Conservation (phyloP, 228 moss, liverwort and hornwort species). For the Sphagnum fallax region DNA sequence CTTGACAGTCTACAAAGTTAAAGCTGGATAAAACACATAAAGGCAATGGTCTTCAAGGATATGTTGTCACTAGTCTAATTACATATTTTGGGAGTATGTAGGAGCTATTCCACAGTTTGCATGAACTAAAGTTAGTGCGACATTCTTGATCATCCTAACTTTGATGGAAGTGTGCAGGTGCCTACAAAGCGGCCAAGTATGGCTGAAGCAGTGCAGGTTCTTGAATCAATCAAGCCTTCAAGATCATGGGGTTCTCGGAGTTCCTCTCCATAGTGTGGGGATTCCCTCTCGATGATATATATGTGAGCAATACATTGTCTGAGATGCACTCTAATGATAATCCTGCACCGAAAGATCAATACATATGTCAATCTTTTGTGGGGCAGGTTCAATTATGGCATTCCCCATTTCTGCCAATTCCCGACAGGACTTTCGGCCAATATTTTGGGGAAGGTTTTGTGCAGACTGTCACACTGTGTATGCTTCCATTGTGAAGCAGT, state of each 20-base stretch:
- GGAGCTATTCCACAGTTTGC: too few relatives aligned
- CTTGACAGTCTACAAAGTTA: too few relatives aligned
- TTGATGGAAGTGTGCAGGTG: conserved; percentile 12
- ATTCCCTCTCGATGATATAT: not conserved
- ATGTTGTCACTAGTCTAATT: too few relatives aligned
- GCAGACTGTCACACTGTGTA: not conserved
- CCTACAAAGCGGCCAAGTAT: conserved; percentile 66
- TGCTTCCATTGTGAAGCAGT: too few relatives aligned
- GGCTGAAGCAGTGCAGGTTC: conserved; percentile 60
- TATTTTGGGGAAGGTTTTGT: not conserved
- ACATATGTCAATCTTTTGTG: not conserved
- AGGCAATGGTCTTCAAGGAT: too few relatives aligned
- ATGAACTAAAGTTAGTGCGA: too few relatives aligned
- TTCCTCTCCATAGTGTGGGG: conserved; percentile 37
- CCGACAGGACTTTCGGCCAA: not conserved
- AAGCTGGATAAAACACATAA: too few relatives aligned
- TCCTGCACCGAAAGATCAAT: too few relatives aligned
- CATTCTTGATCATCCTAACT: not conserved
- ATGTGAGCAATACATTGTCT: not conserved
- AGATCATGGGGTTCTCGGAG: conserved; percentile 65
- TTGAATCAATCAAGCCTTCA: conserved; percentile 79
- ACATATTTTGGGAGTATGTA: too few relatives aligned
- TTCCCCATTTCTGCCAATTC: not conserved
- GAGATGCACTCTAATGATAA: not conserved
- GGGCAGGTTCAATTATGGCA: conserved; percentile 1